A percentile compares a stretch with the other conserved stretches of the same genome.
Evolutionary conservation across 2,329 filamentous ascomycete genomes (phyloP).

Genomic region (Didymella segeticola): DNA sequence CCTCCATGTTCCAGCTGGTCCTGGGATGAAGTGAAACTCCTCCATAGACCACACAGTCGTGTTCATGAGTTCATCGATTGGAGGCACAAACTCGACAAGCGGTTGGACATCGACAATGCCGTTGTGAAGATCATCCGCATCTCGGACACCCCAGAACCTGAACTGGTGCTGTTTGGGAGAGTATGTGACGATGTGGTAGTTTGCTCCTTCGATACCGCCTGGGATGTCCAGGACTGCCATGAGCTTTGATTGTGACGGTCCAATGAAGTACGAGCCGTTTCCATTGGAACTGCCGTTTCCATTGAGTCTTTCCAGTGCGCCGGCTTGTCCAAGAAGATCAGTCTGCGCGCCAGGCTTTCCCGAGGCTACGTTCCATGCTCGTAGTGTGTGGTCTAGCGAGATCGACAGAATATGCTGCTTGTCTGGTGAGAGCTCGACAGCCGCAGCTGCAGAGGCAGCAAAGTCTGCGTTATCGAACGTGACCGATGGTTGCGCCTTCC

Average conservation of each 20-base stretch:
- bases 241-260: slow-evolving; percentile 78
- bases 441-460: slow-evolving; percentile 67
- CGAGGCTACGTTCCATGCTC: slow-evolving; percentile 86
- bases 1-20: slow-evolving; percentile 45
- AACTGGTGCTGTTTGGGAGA: slow-evolving; percentile 91
- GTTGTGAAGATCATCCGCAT: slow-evolving; percentile 63
- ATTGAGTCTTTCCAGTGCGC: slow-evolving; percentile 67
- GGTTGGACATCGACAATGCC: slow-evolving; percentile 76
- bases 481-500: slow-evolving; percentile 69
- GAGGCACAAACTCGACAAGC: slow-evolving; percentile 67
- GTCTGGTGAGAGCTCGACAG: slow-evolving; percentile 58
- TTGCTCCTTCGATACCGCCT: slow-evolving; percentile 55
- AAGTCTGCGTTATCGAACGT: slow-evolving; percentile 71
- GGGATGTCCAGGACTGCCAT: slow-evolving; percentile 72
- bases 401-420: slow-evolving; percentile 73
- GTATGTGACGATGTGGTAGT: slow-evolving; percentile 76
- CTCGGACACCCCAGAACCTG: slow-evolving; percentile 86
- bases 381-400: slow-evolving; percentile 85
- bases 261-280: slow-evolving; percentile 73
- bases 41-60: slow-evolving; percentile 60
- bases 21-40: slow-evolving; percentile 53
- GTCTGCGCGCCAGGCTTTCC: slow-evolving; percentile 78
- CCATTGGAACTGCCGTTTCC: slow-evolving; percentile 29
- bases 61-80: slow-evolving; percentile 58
- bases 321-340: slow-evolving; percentile 73